Conservation (phyloP, 225 moss, liverwort and hornwort genomes). For the Sphagnum tenellum region DNA sequence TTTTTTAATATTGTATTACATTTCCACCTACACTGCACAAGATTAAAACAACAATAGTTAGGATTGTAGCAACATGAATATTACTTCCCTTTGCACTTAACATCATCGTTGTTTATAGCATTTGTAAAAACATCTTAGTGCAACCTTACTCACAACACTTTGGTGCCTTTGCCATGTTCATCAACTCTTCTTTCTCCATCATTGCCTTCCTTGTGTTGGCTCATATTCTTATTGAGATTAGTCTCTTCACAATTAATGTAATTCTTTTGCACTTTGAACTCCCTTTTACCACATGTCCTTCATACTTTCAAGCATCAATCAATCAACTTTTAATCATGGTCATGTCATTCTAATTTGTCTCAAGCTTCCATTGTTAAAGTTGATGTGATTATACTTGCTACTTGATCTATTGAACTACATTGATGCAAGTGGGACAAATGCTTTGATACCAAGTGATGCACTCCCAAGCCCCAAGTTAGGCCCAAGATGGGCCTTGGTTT, state of each 20-base stretch:
- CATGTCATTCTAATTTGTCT: background rate
- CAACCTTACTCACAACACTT: conserved; percentile 8
- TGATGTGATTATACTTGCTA: too few relatives aligned
- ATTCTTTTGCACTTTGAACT: too few relatives aligned
- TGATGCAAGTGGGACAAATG: conserved; percentile 38
- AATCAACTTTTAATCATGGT: background rate
- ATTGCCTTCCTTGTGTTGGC: conserved; percentile 82
- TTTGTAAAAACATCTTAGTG: conserved; percentile 22
- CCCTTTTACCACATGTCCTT: background rate
- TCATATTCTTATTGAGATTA: conserved; percentile 65
- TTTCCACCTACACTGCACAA: conserved; percentile 9
- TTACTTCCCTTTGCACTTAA: conserved; percentile 53
- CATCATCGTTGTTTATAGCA: conserved; percentile 12
- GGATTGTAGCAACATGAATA: conserved; percentile 60
- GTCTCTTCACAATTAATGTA: conserved; percentile 59
- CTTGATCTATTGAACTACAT: background rate
- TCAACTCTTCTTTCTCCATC: conserved; percentile 60
- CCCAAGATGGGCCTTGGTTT: too few relatives aligned
- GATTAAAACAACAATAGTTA: conserved; percentile 30
- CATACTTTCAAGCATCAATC: background rate
- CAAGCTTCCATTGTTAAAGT: too few relatives aligned
- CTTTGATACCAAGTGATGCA: too few relatives aligned
- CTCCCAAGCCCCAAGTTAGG: too few relatives aligned
- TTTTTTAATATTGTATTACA: too few relatives aligned
- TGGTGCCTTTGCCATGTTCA: conserved; percentile 49